Percentiles rank a stretch among this genome's conserved stretches.
These are phyloP conservation scores for Yarrowia hollandica DNA, from an alignment of 805 yeast species.

Conservation along the genomic window DNA sequence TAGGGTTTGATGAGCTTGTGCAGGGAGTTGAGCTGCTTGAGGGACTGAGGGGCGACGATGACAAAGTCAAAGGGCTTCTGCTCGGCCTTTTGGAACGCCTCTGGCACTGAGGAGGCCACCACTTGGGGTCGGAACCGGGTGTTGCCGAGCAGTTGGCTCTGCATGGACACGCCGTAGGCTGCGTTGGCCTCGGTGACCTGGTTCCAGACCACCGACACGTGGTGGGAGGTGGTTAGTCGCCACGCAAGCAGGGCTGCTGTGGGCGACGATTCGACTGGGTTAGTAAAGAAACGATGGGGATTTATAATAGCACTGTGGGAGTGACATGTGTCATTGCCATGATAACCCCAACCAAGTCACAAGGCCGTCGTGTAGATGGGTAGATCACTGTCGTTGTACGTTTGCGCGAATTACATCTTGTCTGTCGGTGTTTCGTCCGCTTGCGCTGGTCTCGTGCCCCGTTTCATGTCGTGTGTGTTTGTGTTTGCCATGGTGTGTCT, in stretches of 20 bases:
- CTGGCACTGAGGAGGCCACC: constrained; percentile 26
- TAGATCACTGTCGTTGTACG: too few species aligned
- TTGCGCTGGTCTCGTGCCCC: too few species aligned
- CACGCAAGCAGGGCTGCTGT: constrained; percentile 34
- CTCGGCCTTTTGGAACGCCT: constrained; percentile 13
- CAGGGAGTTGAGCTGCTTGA: constrained; percentile 30
- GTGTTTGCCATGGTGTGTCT: too few species aligned
- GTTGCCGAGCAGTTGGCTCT: constrained; percentile 33
- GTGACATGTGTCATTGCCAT: too few species aligned
- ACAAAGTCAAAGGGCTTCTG: constrained; percentile 30
- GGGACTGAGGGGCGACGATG: constrained; percentile 26
- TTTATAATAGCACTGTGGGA: too few species aligned
- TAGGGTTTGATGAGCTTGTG: constrained; percentile 29
- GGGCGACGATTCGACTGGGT: constrained; percentile 34
- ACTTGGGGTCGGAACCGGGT: constrained; percentile 32
- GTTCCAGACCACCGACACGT: constrained; percentile 35
- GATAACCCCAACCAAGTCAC: too few species aligned
- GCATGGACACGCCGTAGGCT: constrained; percentile 30
- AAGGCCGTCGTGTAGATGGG: too few species aligned
- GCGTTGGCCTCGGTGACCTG: constrained; percentile 30
- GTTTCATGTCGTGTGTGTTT: too few species aligned
- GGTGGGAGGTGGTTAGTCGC: constrained; percentile 34
- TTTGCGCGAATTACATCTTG: too few species aligned
- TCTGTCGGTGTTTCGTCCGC: too few species aligned
- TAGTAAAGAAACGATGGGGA: too few species aligned